phyloP scores from a whole-genome alignment of 306 rosid genomes.

The Boehmeria nivea region DNA sequence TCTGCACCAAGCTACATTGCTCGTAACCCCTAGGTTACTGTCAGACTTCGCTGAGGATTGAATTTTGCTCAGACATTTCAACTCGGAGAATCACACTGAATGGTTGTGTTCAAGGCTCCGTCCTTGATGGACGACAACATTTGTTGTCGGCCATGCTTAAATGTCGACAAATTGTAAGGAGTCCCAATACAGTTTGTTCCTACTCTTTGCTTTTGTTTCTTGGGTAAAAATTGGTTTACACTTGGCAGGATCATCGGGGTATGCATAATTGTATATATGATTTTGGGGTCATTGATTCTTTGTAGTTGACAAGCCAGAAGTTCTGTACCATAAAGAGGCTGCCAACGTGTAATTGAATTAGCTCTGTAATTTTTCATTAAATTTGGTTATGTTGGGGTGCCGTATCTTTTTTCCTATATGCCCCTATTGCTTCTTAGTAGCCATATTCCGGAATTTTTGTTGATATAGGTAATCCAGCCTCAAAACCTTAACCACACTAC shows the following conservation, averaged over 20 bases:
- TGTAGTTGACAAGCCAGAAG: background rate
- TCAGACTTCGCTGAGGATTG: conserved; percentile 17
- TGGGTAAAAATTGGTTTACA: background rate
- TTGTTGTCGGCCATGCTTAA: too few relatives aligned
- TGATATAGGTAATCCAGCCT: too few relatives aligned
- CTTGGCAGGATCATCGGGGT: background rate
- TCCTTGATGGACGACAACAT: background rate
- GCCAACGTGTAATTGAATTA: too few relatives aligned
- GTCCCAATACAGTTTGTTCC: too few relatives aligned
- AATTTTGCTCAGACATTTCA: conserved; percentile 14
- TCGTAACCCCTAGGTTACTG: conserved; percentile 5
- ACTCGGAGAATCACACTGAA: background rate
- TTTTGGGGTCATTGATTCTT: background rate
- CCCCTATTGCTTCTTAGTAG: too few relatives aligned
- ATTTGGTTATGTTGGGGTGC: background rate
- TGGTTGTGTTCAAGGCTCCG: background rate
- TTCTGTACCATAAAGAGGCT: background rate
- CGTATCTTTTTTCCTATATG: background rate
- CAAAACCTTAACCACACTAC: too few relatives aligned
- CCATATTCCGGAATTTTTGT: too few relatives aligned
- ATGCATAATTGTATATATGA: background rate
- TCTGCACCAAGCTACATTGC: background rate
- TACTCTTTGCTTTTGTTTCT: too few relatives aligned
- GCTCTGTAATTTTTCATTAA: background rate
- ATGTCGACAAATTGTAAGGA: too few relatives aligned